A percentile compares a stretch with the other conserved stretches of the same genome.
Evolutionary conservation across 805 yeast species (phyloP).

Genomic region (Barnettozyma sp.): DNA sequence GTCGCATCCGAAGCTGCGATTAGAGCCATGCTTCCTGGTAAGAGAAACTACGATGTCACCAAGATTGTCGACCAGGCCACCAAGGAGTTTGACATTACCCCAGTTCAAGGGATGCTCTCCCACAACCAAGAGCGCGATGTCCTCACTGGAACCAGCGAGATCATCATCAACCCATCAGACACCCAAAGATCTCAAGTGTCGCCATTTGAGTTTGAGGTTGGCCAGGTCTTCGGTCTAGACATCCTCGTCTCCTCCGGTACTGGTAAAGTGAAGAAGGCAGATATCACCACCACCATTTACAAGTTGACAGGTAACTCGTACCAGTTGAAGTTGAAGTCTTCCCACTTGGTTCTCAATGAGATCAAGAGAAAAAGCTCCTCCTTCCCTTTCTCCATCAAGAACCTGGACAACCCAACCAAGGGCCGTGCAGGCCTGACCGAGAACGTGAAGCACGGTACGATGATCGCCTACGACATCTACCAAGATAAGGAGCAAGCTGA

Average conservation of each 20-base stretch:
- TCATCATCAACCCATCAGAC: constrained; percentile 68
- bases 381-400: constrained; percentile 64
- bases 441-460: constrained; percentile 59
- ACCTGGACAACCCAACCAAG: constrained; percentile 60
- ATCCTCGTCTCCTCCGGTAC: constrained; percentile 56
- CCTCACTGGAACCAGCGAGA: constrained; percentile 67
- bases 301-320: constrained; percentile 65
- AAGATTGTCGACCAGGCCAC: constrained; percentile 56
- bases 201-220: constrained; percentile 59
- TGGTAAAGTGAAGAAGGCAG: constrained; percentile 57
- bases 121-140: constrained; percentile 64
- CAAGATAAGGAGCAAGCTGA: constrained; percentile 59
- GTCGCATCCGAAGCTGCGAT: constrained; percentile 75
- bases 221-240: constrained; percentile 74
- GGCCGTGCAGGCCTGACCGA: constrained; percentile 71
- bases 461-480: constrained; percentile 61
- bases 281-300: constrained; percentile 60
- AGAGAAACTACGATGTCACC: constrained; percentile 71
- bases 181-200: constrained; percentile 58
- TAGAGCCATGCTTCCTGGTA: constrained; percentile 57
- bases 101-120: constrained; percentile 72
- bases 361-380: constrained; percentile 57
- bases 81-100: constrained; percentile 47
- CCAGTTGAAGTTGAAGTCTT: constrained; percentile 62
- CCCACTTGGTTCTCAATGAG: constrained; percentile 60